Evolutionary conservation across 208 protist genomes (phyloP), one percentile per base, ranked within the genome.

Genomic region (Borovskyia barvae): DNA sequence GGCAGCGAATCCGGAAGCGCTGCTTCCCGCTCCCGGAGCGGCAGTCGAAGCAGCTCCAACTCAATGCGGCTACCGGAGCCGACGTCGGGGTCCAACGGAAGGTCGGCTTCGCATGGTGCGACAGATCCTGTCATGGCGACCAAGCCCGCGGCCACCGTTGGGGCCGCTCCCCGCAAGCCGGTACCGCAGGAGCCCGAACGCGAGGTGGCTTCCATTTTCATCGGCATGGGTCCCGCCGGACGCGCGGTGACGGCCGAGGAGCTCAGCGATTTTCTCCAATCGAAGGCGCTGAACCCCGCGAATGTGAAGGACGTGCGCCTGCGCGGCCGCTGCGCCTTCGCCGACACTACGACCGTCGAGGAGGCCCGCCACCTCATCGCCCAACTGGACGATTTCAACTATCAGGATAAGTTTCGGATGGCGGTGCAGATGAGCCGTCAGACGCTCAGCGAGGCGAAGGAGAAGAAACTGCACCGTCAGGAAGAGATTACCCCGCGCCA

Each of bases 241-340:
- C 70, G 67, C 55, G 55, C 15, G 11, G 60, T 87, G 15, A 67
- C 20, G 4, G n/a, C 35, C 15, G 64, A 64, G n/a, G 46, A 68
- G 20, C 29, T 87, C 30, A 28, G 39, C 0, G 43, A 71, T 1
- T 49, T 64, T 9, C 61, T 86, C 1, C 42, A 64, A 35, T 52
- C 50, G n/a, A 72, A 80, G 42, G 71, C 67, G 12, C 15, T 26
- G 3, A 40, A 55, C 45, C 42, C 70, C 0, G 43, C 37, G 1
- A 51, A 64, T 35, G 45, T 79, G 12, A 29, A 24, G 25, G 68
- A 80, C 42, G 60, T 92, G 2, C 77, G 81, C 32, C 47, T 88
- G 65, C 80, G 85, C 39, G 77, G 80, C 56, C 80, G 80, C 66
- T 85, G 80, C 54, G 85, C 80, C 45, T 92, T 92, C 53, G 85